These are phyloP conservation scores for Primulina huaijiensis DNA, from an alignment of 257 asterid species.

Conservation along the genomic window DNA sequence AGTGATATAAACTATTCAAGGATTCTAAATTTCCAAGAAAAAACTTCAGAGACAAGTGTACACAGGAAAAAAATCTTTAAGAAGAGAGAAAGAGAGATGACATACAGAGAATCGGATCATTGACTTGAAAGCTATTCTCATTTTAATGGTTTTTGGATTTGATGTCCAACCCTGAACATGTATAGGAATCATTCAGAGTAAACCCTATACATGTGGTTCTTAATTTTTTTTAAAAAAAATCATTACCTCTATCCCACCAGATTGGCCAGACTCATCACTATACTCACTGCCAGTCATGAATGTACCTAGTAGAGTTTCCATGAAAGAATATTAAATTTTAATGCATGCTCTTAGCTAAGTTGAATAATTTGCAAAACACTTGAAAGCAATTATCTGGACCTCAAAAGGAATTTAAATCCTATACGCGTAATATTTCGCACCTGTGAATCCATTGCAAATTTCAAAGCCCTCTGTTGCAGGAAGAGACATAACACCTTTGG, in stretches of 20 bases:
- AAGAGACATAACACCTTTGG: constrained; percentile 81
- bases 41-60: background rate
- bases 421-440: constrained; percentile 34
- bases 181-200: constrained; percentile 25
- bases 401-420: constrained; percentile 2
- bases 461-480: constrained; percentile 98
- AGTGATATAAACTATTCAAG: no score
- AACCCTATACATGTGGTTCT: constrained; percentile 2
- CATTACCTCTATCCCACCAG: constrained; percentile 93
- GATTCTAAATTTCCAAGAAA: no score
- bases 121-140: constrained; percentile 94
- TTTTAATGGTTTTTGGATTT: constrained; percentile 81
- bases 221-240: background rate
- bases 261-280: constrained; percentile 67
- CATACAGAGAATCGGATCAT: constrained; percentile 81
- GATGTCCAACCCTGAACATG: constrained; percentile 86
- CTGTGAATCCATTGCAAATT: constrained; percentile 93
- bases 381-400: no score
- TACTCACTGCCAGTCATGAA: constrained; percentile 96
- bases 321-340: no score
- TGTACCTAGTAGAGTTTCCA: constrained; percentile 53
- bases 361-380: no score
- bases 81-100: constrained; percentile 22
- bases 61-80: background rate
- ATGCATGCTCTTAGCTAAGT: no score